Base-by-base conservation (phyloP, 768 basidiomycete genomes). In the Leucocoprinus sp. region DNA sequence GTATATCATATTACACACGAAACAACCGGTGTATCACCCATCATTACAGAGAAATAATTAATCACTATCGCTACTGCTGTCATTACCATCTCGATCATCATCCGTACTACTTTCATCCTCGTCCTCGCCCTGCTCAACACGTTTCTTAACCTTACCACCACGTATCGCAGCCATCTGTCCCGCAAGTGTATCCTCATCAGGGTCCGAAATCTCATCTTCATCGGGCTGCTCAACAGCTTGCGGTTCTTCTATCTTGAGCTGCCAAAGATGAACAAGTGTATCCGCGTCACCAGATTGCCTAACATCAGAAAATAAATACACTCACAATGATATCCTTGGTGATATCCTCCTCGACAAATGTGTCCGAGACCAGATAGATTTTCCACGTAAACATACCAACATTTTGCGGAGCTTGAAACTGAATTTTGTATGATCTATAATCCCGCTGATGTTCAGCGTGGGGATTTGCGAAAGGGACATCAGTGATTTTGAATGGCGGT, bases 151-250 rank as follows among this genome's bases (percentile, higher is more conserved):
- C 15, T 76, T 54, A 2, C 82, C 86, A 3, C 93, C 93, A 35
- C 87, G 80, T 90, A 99, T 91, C 35, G 82, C 80, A 4, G 93
- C 93, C 90, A 98, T 95, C 70, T 99, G 96, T 6, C 96, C 96
- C 4, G 93, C 96, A 42, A 98, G 67, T 19, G 85, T 78, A 62
- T 98, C 96, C 63, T 98, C 96, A 23, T 98, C 96, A 0, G 96
- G 96, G 39, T 98, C 96, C 0, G 93, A 96, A 52, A 98, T 99
- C 49, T 96, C 93, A 57, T 97, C 93, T 27, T 95, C 93, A 17
- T 67, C 67, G 22, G 65, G 74, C 45, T 74, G 60, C 31, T 83
- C 83, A 5, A 81, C 80, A 0, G 67, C 66, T 8, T 81, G 72
- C 3, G 76, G 66, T 33, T 90, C 83, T 43, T 93, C 88, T 26